Percentiles rank a stretch among this genome's conserved stretches.
These are phyloP conservation scores for Pythium aphanidermatum DNA, from an alignment of 352 stramenopile species.

Conservation along the genomic window DNA sequence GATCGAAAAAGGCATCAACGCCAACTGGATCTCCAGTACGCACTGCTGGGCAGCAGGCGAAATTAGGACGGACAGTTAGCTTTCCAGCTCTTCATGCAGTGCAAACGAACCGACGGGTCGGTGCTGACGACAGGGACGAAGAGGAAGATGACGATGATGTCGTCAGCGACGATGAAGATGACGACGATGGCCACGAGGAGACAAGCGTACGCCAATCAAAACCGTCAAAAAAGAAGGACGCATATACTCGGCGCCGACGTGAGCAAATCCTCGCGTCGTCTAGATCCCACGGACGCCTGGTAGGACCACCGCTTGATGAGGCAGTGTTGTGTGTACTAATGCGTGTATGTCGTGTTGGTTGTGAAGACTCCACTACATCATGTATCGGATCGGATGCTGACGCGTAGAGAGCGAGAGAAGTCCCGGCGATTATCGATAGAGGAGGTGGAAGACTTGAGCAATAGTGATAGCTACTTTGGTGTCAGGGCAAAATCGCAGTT, in stretches of 20 bases:
- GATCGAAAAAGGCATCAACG: no score
- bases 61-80: slow-evolving; percentile 11
- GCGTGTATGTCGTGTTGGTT: no score
- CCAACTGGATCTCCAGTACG: no score
- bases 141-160: background rate
- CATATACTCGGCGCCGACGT: background rate
- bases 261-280: slow-evolving; percentile 3
- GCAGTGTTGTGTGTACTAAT: no score
- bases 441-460: slow-evolving; percentile 30
- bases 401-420: slow-evolving; percentile 7
- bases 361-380: slow-evolving; percentile 6
- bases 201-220: background rate
- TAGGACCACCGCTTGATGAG: no score
- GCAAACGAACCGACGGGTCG: background rate
- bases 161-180: background rate
- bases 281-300: slow-evolving; percentile 8
- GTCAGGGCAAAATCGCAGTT: slow-evolving; percentile 44
- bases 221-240: background rate
- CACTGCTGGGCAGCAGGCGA: no score
- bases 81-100: slow-evolving; percentile 1
- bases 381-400: background rate
- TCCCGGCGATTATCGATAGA: slow-evolving; percentile 28
- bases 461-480: slow-evolving; percentile 60
- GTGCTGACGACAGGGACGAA: background rate
- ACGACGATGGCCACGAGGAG: slow-evolving; percentile 1